Base-by-base conservation (phyloP, 1,284 basidiomycete genomes). In the Rhodofomes roseus region DNA sequence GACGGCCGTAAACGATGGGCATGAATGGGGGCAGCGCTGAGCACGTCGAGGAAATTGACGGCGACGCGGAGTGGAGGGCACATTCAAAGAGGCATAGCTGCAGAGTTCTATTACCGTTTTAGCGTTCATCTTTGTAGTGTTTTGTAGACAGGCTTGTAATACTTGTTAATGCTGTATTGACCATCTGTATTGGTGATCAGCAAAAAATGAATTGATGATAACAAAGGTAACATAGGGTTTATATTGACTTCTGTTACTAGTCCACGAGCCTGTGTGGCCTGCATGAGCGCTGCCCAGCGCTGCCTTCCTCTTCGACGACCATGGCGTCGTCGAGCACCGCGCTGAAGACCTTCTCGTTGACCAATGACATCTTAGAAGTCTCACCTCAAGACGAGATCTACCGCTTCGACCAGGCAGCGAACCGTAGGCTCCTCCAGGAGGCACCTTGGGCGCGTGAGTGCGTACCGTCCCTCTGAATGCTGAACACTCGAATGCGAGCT, bases 391-490 rank as follows among this genome's bases (percentile, higher is more conserved):
- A 96, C 70, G 85, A 89, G 65, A 90, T 96, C 63, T 95, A 89
- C 75, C 82, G 81, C 27, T 96, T 87, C 67, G 90, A 97, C 71
- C 77, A 76, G 8, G 89, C 85, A 43, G 87, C 84, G 44, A 87
- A 98, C 74, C 84, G 77, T 64, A 74, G 78, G 55, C 83, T 97
- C 61, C 85, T 90, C 60, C 78, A 82, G 27, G 86, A 89, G 57
- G 79, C 84, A 44, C 94, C 93, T 50, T 99, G 97, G 96, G 83
- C 82, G 60, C 84, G 85, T 64, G 96, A 99, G 94, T 96, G 63
- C 61, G 66, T 68, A 46, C n/a, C 11, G 12, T 9, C 22, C 18
- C 27, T 4, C 14, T 52, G 39, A n/a, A 54, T 22, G 36, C 20
- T 40, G 41, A 4, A 27, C 18, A n/a, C 14, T 2, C 31, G 31